phyloP scores from a whole-genome alignment of 1,284 basidiomycete species.

The Trametes versicolor region DNA sequence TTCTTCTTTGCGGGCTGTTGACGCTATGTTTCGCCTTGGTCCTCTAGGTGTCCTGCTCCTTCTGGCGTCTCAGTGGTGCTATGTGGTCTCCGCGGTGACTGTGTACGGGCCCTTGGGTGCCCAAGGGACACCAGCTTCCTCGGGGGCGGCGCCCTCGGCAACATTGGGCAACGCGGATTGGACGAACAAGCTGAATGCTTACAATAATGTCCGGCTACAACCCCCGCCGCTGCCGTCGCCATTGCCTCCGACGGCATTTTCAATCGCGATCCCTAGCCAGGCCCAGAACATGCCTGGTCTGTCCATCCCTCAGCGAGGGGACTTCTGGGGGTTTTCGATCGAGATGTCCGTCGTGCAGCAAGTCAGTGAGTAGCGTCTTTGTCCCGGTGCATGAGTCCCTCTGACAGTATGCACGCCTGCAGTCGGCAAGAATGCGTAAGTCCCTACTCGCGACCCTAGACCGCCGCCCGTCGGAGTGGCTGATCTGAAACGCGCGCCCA shows the following conservation, averaged over 20 bases:
- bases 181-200: constrained; percentile 32
- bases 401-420: not conserved
- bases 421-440: constrained; percentile 66
- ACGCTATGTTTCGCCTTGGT: constrained; percentile 10
- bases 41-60: constrained; percentile 4
- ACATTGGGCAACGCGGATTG: constrained; percentile 21
- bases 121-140: constrained; percentile 9
- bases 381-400: not conserved
- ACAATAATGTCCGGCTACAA: constrained; percentile 35
- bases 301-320: constrained; percentile 65
- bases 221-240: constrained; percentile 34
- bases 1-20: not conserved
- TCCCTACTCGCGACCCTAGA: constrained; percentile 9
- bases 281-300: constrained; percentile 46
- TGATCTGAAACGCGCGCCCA: constrained; percentile 28
- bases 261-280: constrained; percentile 36
- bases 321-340: constrained; percentile 77
- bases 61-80: not conserved
- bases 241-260: constrained; percentile 35
- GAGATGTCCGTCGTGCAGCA: constrained; percentile 77
- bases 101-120: constrained; percentile 31
- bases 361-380: constrained; percentile 58
- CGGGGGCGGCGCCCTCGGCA: constrained; percentile 11
- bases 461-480: not conserved
- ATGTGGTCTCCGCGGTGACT: constrained; percentile 22